A percentile compares a stretch with the other conserved stretches of the same genome.
These are phyloP conservation scores for Rhizodiscina lignyota DNA, from an alignment of 495 filamentous ascomycete species.

Conservation along the genomic window DNA sequence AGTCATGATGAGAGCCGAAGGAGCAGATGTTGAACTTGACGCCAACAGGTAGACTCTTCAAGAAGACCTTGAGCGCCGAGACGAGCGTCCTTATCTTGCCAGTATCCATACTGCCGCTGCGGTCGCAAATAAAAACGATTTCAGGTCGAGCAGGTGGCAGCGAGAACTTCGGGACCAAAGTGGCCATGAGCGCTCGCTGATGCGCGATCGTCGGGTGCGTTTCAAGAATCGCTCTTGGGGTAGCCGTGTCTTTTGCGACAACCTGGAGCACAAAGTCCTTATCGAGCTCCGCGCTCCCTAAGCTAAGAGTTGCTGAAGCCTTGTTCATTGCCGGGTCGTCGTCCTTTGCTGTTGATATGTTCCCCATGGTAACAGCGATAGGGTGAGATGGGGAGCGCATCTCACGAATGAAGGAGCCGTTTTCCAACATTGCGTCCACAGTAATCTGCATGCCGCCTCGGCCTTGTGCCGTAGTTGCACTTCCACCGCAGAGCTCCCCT, in stretches of 20 bases:
- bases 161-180: slow-evolving; percentile 47
- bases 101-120: slow-evolving; percentile 45
- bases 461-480: slow-evolving; percentile 4
- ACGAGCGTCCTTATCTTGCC: slow-evolving; percentile 36
- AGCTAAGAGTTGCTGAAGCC: slow-evolving; percentile 43
- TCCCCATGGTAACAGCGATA: slow-evolving; percentile 44
- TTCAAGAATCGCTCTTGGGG: slow-evolving; percentile 45
- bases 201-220: slow-evolving; percentile 38
- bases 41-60: slow-evolving; percentile 51
- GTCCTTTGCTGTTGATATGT: slow-evolving; percentile 27
- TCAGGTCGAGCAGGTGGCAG: slow-evolving; percentile 38
- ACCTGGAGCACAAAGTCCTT: slow-evolving; percentile 38
- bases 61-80: slow-evolving; percentile 44
- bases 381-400: slow-evolving; percentile 52
- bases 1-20: slow-evolving; percentile 36
- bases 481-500: slow-evolving; percentile 9
- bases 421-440: slow-evolving; percentile 41
- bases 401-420: slow-evolving; percentile 34
- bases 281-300: slow-evolving; percentile 29
- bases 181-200: slow-evolving; percentile 50
- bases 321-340: slow-evolving; percentile 32
- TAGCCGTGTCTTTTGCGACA: slow-evolving; percentile 34
- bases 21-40: slow-evolving; percentile 62
- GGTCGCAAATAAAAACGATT: slow-evolving; percentile 54
- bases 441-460: slow-evolving; percentile 39